Base-by-base conservation (phyloP, 169 alveolate genomes). In the Plasmodium vivax region DNA sequence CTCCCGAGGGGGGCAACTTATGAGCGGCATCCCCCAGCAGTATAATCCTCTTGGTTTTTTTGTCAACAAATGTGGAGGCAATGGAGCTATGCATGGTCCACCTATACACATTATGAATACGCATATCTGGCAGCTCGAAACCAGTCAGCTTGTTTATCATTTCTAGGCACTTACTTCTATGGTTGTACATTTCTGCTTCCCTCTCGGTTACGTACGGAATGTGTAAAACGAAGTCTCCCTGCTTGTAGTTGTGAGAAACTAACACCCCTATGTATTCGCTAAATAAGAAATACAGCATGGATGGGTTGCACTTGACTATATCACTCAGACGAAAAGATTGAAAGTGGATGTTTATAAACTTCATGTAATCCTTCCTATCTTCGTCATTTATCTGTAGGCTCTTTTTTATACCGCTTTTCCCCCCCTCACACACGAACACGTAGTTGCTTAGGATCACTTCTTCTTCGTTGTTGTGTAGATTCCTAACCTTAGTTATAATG, bases 11-110 rank as follows among this genome's bases (percentile, higher is more conserved):
- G 0, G 99, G 99, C 34, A 98, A 94, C 14, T 97, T 94, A 92
- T 98, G 99, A 4, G 99, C 99, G 38, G 99, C 95, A 84, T 98
- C 99, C 19, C 99, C 99, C n/a, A 96, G 97, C 32, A 98, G 83
- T 56, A 97, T 77, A 47, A 97, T 92, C 27, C 97, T 75, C 58
- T 92, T 83, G 34, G 96, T 93, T 12, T 85, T 79, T 51, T 79
- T 79, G 75, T 97, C 98, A 1, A 95, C 82, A 92, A 94, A 95
- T 7, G 98, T 85, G 6, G 92, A 85, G 6, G 98, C 96, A 72
- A 97, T 97, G 1, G 96, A 96, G 94, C 98, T 98, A 79, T 96
- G 92, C 87, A 94, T 96, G n/a, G 95, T 95, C 99, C 99, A 98
- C 16, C 85, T 85, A 9, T 56, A 51, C 56, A 96, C 77, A 72